phyloP scores from a whole-genome alignment of 441 rosid species.

The Adansonia gregorii region DNA sequence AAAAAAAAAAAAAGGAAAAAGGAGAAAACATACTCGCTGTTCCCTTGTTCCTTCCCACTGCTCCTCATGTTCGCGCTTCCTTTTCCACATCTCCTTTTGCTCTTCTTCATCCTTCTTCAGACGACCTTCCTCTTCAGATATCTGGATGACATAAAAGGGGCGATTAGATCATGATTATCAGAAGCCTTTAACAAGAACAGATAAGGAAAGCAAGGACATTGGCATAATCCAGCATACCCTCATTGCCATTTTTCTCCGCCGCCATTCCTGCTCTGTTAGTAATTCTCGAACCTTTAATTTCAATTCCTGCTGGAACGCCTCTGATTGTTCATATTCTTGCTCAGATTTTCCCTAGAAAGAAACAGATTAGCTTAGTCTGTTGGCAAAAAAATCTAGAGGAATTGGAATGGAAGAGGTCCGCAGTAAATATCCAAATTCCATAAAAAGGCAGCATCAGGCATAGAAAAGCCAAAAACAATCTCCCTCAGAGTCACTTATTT shows the following conservation, averaged over 20 bases:
- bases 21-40: constrained; percentile 6
- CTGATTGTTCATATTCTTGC: constrained; percentile 70
- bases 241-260: constrained; percentile 97
- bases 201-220: not conserved
- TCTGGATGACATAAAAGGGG: not conserved
- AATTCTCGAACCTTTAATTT: constrained; percentile 85
- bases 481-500: not conserved
- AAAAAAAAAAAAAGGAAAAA: not conserved
- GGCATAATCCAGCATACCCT: constrained; percentile 56
- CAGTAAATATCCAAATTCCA: not conserved
- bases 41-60: constrained; percentile 24
- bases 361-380: constrained; percentile 4
- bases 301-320: constrained; percentile 79
- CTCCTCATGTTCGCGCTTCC: constrained; percentile 19
- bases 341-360: constrained; percentile 77
- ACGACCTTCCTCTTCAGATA: constrained; percentile 12
- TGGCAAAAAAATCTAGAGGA: constrained; percentile 16
- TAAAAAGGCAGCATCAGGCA: not conserved
- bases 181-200: not conserved
- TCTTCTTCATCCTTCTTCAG: constrained; percentile 19
- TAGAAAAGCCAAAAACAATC: not conserved
- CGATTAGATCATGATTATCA: not conserved
- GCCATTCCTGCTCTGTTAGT: constrained; percentile 96
- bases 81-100: constrained; percentile 20
- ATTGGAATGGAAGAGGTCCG: not conserved